These are phyloP conservation scores for Lactuca saligna DNA, from an alignment of 129 eudicot genomes.

Conservation along the genomic window DNA sequence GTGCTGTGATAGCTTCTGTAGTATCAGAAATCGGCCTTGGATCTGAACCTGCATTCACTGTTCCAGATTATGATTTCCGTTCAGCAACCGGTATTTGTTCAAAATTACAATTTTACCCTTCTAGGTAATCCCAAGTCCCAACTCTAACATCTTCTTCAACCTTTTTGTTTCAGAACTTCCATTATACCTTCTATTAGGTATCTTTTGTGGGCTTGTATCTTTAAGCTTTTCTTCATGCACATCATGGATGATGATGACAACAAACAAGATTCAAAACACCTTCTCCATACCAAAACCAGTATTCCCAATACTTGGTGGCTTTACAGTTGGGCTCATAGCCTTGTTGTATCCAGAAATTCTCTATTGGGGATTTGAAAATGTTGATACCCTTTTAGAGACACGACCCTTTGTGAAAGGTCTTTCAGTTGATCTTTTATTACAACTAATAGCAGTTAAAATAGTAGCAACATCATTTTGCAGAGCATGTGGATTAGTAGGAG, in stretches of 20 bases:
- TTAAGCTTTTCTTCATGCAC: constrained; percentile 73
- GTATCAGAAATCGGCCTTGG: constrained; percentile 93
- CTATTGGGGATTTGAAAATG: constrained; percentile 96
- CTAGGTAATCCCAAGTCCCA: too few relatives aligned
- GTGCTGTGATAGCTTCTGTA: constrained; percentile 95
- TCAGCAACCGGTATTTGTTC: constrained; percentile 70
- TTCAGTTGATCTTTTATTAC: constrained; percentile 68
- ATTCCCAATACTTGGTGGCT: constrained; percentile 79
- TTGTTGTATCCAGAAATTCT: constrained; percentile 91
- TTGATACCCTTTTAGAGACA: constrained; percentile 78
- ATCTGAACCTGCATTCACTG: constrained; percentile 85
- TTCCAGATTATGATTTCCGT: constrained; percentile 87
- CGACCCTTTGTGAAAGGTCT: constrained; percentile 64
- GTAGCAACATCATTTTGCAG: constrained; percentile 81
- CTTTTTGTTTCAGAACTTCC: constrained; percentile 75
- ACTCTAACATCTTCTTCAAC: too few relatives aligned
- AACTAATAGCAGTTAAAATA: constrained; percentile 70
- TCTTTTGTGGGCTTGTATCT: constrained; percentile 85
- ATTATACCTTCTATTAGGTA: constrained; percentile 85
- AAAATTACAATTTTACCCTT: background rate
- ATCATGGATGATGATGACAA: constrained; percentile 57
- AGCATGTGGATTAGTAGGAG: constrained; percentile 94
- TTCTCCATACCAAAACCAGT: constrained; percentile 53
- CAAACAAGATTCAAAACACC: constrained; percentile 49
- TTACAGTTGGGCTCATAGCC: constrained; percentile 76